Evolutionary conservation across 2,329 filamentous ascomycete species (phyloP), one percentile per base, ranked within the genome.

Genomic region (Fusarium tricinctum): DNA sequence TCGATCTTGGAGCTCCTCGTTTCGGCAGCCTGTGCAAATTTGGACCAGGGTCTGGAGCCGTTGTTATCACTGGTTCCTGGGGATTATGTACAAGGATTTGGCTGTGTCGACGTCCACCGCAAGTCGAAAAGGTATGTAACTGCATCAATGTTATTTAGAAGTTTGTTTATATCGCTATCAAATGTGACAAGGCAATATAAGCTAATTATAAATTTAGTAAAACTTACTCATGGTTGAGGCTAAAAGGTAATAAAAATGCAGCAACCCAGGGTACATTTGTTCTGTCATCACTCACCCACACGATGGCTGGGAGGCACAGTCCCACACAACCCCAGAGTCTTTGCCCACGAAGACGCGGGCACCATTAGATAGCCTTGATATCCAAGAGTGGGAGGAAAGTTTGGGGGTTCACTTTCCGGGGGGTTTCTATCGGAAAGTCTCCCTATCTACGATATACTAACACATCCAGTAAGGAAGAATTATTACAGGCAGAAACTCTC

Each of bases 251-350:
- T 35, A 7, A 35, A 8, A 26, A 26, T 10, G 9, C 26, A 26
- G 33, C 8, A 35, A n/a, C 33, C 33, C 33, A 46, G 40, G 28
- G n/a, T 40, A 17, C 33, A 33, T 53, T 23, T 4, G 28, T 46
- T 46, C 20, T 52, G 49, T 46, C 50, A 53, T 42, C 33, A n/a
- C 17, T 42, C 33, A 35, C 17, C 33, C 33, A 35, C 30, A 12
- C 0, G 15, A 28, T n/a, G 22, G 30, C 35, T 44, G 59, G 38
- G 52, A 58, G 44, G 28, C 62, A 53, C 44, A 44, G 57, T 68
- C 69, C 69, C 69, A 66, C 66, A 49, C 55, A 58, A 69, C 70
- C 70, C 70, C 70, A 56, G 70, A 67, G 46, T 72, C 56, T 63
- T 54, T 51, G 28, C 55, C 55, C 57, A 64, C 56, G 60, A 63